phyloP scores from a whole-genome alignment of 2,329 filamentous ascomycete species.

The Karstenula rhodostoma region DNA sequence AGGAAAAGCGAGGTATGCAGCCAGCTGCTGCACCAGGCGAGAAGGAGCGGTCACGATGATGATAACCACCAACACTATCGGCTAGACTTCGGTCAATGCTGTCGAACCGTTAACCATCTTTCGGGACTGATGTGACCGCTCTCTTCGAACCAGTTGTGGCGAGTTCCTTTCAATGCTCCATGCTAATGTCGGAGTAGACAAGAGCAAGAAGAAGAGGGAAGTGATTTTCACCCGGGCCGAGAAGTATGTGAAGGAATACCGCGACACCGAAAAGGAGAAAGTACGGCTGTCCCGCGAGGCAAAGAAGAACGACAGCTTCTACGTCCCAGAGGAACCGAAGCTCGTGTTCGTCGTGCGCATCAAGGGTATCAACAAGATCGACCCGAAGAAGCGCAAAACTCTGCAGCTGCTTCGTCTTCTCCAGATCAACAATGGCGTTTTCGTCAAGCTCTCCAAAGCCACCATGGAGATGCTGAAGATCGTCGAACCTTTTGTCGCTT shows the following conservation, averaged over 20 bases:
- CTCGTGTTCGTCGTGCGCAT: slow-evolving; percentile 98
- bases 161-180: slow-evolving; percentile 3
- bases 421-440: slow-evolving; percentile 99
- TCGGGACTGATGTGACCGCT: slow-evolving; percentile 82
- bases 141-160: slow-evolving; percentile 27
- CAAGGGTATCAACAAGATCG: slow-evolving; percentile 99
- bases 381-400: slow-evolving; percentile 99
- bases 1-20: slow-evolving; percentile 89
- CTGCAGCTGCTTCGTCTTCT: slow-evolving; percentile 98
- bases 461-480: slow-evolving; percentile 96
- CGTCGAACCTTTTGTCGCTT: slow-evolving; percentile 98
- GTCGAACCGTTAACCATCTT: slow-evolving; percentile 99
- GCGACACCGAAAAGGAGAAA: slow-evolving; percentile 97
- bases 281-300: slow-evolving; percentile 88
- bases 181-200: slow-evolving; percentile 64
- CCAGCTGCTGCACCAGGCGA: slow-evolving; percentile 25
- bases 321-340: slow-evolving; percentile 93
- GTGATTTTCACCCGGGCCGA: slow-evolving; percentile 99
- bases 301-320: slow-evolving; percentile 92
- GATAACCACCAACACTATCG: slow-evolving; percentile 82
- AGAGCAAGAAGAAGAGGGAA: slow-evolving; percentile 97
- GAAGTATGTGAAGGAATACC: slow-evolving; percentile 99
- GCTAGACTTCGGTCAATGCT: slow-evolving; percentile 98
- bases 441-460: slow-evolving; percentile 97
- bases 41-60: slow-evolving; percentile 70